phyloP scores from a whole-genome alignment of 1,139 yeast genomes.

The Geotrichum cucujoidarum region DNA sequence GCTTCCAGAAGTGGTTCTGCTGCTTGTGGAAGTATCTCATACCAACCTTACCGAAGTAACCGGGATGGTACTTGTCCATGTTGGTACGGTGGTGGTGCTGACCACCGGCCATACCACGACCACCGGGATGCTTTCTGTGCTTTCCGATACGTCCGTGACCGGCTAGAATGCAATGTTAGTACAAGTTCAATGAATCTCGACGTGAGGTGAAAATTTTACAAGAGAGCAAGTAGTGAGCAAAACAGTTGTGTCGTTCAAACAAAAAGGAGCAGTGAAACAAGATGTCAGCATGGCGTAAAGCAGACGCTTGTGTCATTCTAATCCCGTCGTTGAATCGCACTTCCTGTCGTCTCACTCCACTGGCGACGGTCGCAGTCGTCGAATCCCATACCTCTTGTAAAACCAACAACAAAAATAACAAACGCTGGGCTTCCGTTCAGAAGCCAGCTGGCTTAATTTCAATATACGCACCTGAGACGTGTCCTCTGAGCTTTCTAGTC shows the following conservation, averaged over 20 bases:
- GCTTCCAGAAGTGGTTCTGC: constrained; percentile 95
- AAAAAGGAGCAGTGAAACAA: no score
- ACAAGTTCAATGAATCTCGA: neutral
- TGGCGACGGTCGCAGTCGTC: neutral
- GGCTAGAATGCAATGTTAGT: constrained; percentile 50
- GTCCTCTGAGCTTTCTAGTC: constrained; percentile 99
- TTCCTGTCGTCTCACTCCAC: no score
- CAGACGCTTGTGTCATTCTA: no score
- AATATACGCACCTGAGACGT: constrained; percentile 79
- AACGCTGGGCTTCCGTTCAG: no score
- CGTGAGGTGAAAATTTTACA: no score
- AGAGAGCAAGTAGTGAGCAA: no score
- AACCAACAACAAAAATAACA: neutral
- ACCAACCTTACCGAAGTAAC: constrained; percentile 99
- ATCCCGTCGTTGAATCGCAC: no score
- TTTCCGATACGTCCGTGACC: constrained; percentile 99
- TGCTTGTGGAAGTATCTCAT: constrained; percentile 99
- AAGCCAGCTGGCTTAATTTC: no score
- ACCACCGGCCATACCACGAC: constrained; percentile 99
- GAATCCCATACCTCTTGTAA: neutral
- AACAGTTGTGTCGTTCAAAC: no score
- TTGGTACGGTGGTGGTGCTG: constrained; percentile 98
- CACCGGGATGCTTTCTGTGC: constrained; percentile 99
- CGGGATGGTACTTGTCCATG: constrained; percentile 99
- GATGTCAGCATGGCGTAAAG: no score